phyloP scores from a whole-genome alignment of 306 rosid genomes.

The Prunus campanulata region DNA sequence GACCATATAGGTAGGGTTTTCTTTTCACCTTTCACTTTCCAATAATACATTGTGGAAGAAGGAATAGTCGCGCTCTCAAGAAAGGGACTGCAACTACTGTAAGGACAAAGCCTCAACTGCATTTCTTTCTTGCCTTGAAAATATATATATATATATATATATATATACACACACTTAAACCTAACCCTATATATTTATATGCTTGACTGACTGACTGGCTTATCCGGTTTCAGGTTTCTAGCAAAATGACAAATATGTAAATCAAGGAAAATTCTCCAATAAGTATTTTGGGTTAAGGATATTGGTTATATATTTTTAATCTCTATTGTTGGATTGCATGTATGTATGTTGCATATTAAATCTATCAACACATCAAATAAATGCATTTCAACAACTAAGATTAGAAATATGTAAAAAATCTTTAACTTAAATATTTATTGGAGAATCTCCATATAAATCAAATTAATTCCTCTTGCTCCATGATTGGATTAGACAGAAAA shows the following conservation, averaged over 20 bases:
- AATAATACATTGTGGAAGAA: conserved; percentile 42
- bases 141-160: not conserved
- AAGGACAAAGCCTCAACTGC: conserved; percentile 31
- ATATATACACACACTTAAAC: not conserved
- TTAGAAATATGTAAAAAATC: too few relatives aligned
- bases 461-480: not conserved
- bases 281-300: too few relatives aligned
- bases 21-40: conserved; percentile 27
- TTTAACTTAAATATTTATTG: too few relatives aligned
- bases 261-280: not conserved
- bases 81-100: conserved; percentile 40
- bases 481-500: conserved; percentile 2
- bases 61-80: conserved; percentile 34
- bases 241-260: not conserved
- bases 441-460: too few relatives aligned
- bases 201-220: not conserved
- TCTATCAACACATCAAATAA: too few relatives aligned
- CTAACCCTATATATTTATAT: not conserved
- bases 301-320: too few relatives aligned
- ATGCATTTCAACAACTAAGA: too few relatives aligned
- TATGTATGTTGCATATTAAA: too few relatives aligned
- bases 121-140: not conserved
- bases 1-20: conserved; percentile 13
- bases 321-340: too few relatives aligned
- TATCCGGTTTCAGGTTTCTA: not conserved